A percentile compares a stretch with the other conserved stretches of the same genome.
These are phyloP conservation scores for Thelonectria rubi DNA, from an alignment of 2,329 filamentous ascomycete genomes.

Conservation along the genomic window DNA sequence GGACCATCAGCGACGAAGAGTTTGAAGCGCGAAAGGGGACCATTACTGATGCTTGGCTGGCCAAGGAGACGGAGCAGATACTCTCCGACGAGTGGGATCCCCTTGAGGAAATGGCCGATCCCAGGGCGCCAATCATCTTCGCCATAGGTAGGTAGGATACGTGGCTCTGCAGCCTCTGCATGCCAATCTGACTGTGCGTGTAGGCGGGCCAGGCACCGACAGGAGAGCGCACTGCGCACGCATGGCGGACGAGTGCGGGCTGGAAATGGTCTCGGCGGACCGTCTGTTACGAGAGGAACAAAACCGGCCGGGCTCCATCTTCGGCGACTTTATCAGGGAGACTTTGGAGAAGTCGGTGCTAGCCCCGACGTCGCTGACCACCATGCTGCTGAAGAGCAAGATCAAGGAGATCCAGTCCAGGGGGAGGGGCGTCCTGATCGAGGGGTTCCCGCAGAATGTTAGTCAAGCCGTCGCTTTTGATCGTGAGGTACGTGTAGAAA, in stretches of 20 bases:
- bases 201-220: constrained; percentile 9
- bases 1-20: background rate
- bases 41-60: constrained; percentile 24
- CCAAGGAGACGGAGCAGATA: constrained; percentile 19
- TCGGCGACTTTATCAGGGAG: constrained; percentile 23
- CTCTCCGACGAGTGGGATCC: constrained; percentile 23
- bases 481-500: constrained; percentile 14
- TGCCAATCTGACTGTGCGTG: background rate
- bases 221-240: constrained; percentile 1
- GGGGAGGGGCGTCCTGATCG: constrained; percentile 20
- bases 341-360: constrained; percentile 12
- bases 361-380: constrained; percentile 15
- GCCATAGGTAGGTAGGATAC: constrained; percentile 14
- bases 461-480: constrained; percentile 22
- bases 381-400: constrained; percentile 24
- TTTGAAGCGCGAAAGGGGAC: constrained; percentile 4
- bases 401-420: constrained; percentile 14
- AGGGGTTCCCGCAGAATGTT: constrained; percentile 21
- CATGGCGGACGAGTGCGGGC: constrained; percentile 8
- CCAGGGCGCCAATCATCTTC: constrained; percentile 19
- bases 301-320: constrained; percentile 17
- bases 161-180: background rate
- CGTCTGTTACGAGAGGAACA: constrained; percentile 23
- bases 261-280: constrained; percentile 21
- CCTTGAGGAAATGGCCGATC: constrained; percentile 6